phyloP scores from a whole-genome alignment of 441 rosid genomes.

The Gossypium schwendimanii region DNA sequence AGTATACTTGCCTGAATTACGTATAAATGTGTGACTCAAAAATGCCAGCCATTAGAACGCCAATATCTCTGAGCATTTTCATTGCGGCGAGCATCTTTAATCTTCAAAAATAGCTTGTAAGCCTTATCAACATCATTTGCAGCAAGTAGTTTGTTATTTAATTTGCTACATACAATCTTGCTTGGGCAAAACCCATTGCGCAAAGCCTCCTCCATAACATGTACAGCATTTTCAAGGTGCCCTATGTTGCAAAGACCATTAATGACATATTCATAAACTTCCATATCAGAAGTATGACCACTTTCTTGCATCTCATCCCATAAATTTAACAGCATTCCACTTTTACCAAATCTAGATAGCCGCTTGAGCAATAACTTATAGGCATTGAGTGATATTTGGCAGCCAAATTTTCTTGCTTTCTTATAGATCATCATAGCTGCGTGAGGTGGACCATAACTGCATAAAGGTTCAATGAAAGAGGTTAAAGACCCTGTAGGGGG shows the following conservation, averaged over 20 bases:
- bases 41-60: slow-evolving; percentile 91
- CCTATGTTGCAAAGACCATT: slow-evolving; percentile 84
- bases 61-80: slow-evolving; percentile 70
- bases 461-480: slow-evolving; percentile 56
- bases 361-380: slow-evolving; percentile 74
- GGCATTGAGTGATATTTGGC: slow-evolving; percentile 53
- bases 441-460: slow-evolving; percentile 84
- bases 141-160: slow-evolving; percentile 60
- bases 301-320: slow-evolving; percentile 85
- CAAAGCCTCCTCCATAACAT: slow-evolving; percentile 83
- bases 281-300: slow-evolving; percentile 57
- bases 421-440: slow-evolving; percentile 74
- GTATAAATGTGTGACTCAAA: slow-evolving; percentile 29
- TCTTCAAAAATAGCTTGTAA: slow-evolving; percentile 63
- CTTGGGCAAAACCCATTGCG: slow-evolving; percentile 77
- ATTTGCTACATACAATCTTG: slow-evolving; percentile 61
- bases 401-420: slow-evolving; percentile 66
- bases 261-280: slow-evolving; percentile 73
- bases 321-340: slow-evolving; percentile 65
- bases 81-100: slow-evolving; percentile 55
- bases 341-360: slow-evolving; percentile 83
- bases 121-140: slow-evolving; percentile 71
- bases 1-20: neutral
- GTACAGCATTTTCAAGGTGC: slow-evolving; percentile 80
- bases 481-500: slow-evolving; percentile 64